Base-by-base conservation (phyloP, 2,329 filamentous ascomycete species). In the Sarocladium strictum region DNA sequence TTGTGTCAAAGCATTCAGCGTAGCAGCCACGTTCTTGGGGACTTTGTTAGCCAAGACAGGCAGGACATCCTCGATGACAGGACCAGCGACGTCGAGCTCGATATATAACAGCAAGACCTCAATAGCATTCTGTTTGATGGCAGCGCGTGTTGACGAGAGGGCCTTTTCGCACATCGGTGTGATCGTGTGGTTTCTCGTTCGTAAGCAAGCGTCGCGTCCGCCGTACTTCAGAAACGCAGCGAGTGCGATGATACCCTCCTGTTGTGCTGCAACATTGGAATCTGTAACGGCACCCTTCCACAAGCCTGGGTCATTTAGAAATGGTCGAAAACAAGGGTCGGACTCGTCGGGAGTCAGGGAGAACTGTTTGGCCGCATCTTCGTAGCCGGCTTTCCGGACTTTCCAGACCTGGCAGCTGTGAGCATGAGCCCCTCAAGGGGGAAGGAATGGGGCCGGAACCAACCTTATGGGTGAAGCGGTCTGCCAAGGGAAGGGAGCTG, bases 261-360 rank as follows among this genome's bases (percentile, higher is more conserved):
- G 87, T 69, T 99, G 94, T 32, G 95, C 94, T 17, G 93, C 94
- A 56, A 99, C 94, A 64, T 99, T 99, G 54, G 92, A 94, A 71
- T 99, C 94, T 63, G 86, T 85, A 6, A 94, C 93, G 1, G 92
- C 94, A 33, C 85, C 86, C 70, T 97, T 97, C 93, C 91, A 97
- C 57, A 99, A 70, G 58, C 84, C 76, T 1, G 91, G 79, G 61
- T 99, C 94, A 67, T 88, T 84, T 58, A 94, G 73, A 65, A 97
- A 99, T 1, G 93, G 90, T 62, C 85, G 81, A 64, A 99, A 97
- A 33, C 86, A 86, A 12, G 91, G 85, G 67, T 95, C 89, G 62
- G 85, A 81, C 68, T 97, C 93, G 72, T 92, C 87, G 58, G 90
- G 86, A 5, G 92, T 90, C 56, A 83, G 77, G 67, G 91, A 86